These are phyloP conservation scores for Phialocephala subalpina DNA, from an alignment of 2,329 filamentous ascomycete species.

Conservation along the genomic window DNA sequence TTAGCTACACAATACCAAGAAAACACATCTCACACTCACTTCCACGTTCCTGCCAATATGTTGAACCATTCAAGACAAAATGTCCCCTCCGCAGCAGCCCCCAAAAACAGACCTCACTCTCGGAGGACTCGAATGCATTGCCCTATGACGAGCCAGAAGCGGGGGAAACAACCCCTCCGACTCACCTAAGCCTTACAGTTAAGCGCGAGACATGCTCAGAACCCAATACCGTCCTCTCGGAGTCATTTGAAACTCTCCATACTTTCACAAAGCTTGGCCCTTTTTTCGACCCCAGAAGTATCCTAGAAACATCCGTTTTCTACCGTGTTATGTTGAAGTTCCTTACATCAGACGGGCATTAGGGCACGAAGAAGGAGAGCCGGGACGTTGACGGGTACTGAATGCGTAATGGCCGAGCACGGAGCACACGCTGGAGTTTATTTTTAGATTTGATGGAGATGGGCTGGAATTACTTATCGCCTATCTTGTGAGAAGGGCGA, in stretches of 20 bases:
- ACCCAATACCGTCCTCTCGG: neutral
- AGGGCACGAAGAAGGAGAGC: no score
- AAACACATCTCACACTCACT: conserved; percentile 2
- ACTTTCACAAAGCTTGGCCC: neutral
- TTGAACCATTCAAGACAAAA: neutral
- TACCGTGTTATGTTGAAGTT: neutral
- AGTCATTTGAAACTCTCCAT: neutral
- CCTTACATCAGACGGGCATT: neutral
- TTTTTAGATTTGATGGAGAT: conserved; percentile 10
- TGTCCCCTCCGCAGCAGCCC: conserved; percentile 7
- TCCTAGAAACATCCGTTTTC: neutral
- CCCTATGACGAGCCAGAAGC: neutral
- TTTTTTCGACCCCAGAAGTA: neutral
- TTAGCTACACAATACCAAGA: conserved; percentile 10
- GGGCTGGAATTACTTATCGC: neutral
- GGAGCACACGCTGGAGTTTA: conserved; percentile 16
- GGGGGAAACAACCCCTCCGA: neutral
- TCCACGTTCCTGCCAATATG: neutral
- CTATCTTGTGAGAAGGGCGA: neutral
- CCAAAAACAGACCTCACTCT: neutral
- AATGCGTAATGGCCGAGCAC: neutral
- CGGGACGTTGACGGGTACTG: no score
- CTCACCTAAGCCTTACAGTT: neutral
- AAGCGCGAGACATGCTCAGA: conserved; percentile 2
- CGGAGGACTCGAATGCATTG: neutral